Evolutionary conservation across 352 stramenopile species (phyloP), one percentile per base, ranked within the genome.

Genomic region (Thalassiosira mediterranea): DNA sequence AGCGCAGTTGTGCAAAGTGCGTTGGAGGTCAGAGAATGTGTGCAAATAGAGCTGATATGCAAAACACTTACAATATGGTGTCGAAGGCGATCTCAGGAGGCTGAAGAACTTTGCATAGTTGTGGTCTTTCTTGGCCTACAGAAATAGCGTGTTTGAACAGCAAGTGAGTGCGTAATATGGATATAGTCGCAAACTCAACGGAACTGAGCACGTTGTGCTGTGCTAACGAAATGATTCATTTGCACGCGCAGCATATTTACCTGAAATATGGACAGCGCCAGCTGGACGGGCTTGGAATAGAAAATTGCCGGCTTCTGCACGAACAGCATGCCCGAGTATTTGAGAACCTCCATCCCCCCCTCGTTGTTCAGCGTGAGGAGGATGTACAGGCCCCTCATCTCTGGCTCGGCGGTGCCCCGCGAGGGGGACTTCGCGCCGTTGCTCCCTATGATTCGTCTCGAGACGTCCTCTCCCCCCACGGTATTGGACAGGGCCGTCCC

Each of bases 381-480:
- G 52, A 93, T 93, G 49, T 93, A 93, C 0, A 93, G 42, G 52
- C 72, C 84, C 73, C 88, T 81, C 88, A 93, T 91, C 66, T 92
- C 88, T 1, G 84, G 72, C 54, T 93, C 88, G 15, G 86, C 84
- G 19, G 86, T 93, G 1, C 88, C 88, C 40, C 60, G 77, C 29
- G 38, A 64, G 21, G 60, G 38, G 42, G 59, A 70, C 32, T 67
- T 67, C 0, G 68, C 53, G 34, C 70, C 71, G 69, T 81, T 74
- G 19, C 58, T 75, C 3, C 88, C 86, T 66, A 93, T 88, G 10
- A 90, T 80, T 72, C 86, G 51, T 21, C 51, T 65, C 2, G 71
- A 51, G 10, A 81, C 61, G 38, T 77, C 59, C 26, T 72, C 25
- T 15, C 65, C 46, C 40, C 76, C 54, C 3, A 32, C 8, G 46